Base-by-base conservation (phyloP, 192 early-diverging fungal species). In the Linnemannia elongata region DNA sequence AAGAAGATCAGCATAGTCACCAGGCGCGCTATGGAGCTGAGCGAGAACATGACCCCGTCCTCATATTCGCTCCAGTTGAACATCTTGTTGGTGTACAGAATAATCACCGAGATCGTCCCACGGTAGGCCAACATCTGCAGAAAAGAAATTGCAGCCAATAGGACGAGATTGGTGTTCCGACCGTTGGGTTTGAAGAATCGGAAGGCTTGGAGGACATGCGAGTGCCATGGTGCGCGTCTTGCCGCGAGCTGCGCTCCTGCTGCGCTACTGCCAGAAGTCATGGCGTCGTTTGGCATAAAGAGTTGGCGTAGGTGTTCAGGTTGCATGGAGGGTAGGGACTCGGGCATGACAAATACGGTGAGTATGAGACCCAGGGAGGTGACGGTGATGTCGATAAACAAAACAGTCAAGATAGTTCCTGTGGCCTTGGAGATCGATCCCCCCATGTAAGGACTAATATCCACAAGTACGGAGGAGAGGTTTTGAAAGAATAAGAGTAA, bases 51-150 rank as follows among this genome's bases (percentile, higher is more conserved):
- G 38, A 92, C 47, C 3, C 91, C 89, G 70, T 88, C 88, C 81
- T 92, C 88, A 39, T 87, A 88, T 10, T 85, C 85, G 24, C 76
- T 84, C 91, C 91, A 92, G 24, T 83, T 20, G 72, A 92, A 92
- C 54, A 80, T 57, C 4, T 82, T 74, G 75, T 89, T 90, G 1
- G 91, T 89, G 72, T 92, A 92, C 8, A 92, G 80, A 41, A 87
- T 78, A 72, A 87, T 54, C 13, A 87, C 76, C 0, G 79, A 74
- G 17, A 87, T 36, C 2, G 85, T 81, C 13, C 85, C 85, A 17
- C 76, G 75, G 44, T 73, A 33, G 36, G 85, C 75, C 8, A 87
- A 45, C 79, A 81, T 87, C 38, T 74, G 68, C 30, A 87, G 24
- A 55, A 81, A 87, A 2, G 85, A 81, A 6, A 87, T 87, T 0